Percentiles rank a stretch among this genome's conserved stretches.
These are phyloP conservation scores for Aspergillus clavatus DNA, from an alignment of 2,329 filamentous ascomycete species.

Conservation along the genomic window DNA sequence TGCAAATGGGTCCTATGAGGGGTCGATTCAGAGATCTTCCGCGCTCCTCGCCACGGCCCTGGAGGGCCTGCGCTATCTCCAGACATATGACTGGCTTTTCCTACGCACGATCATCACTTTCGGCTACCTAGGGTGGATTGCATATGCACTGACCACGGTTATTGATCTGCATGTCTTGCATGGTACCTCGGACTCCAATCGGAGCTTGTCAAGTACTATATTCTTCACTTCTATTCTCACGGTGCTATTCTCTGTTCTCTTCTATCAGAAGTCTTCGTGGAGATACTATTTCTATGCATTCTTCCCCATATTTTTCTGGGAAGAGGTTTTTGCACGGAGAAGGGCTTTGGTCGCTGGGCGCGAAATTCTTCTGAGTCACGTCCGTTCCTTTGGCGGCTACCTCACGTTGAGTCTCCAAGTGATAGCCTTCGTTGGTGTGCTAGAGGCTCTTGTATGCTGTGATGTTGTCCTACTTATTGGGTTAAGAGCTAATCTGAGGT, in stretches of 20 bases:
- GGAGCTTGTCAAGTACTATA: constrained; percentile 55
- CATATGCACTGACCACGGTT: constrained; percentile 83
- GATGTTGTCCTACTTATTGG: neutral
- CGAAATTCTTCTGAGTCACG: constrained; percentile 63
- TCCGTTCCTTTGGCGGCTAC: constrained; percentile 56
- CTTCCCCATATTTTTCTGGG: constrained; percentile 95
- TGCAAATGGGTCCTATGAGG: constrained; percentile 59
- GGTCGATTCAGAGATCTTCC: constrained; percentile 74
- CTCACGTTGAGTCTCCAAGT: constrained; percentile 60
- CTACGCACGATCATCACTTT: constrained; percentile 79
- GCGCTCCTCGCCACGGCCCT: constrained; percentile 72
- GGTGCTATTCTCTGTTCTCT: constrained; percentile 70
- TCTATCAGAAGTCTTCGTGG: constrained; percentile 70
- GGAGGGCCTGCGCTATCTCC: constrained; percentile 82
- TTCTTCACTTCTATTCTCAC: constrained; percentile 74
- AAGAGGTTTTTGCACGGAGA: constrained; percentile 80
- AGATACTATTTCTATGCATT: constrained; percentile 89
- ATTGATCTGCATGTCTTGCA: constrained; percentile 83
- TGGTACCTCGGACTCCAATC: constrained; percentile 59
- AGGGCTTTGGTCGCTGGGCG: constrained; percentile 63
- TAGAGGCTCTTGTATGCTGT: constrained; percentile 67
- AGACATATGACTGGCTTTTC: constrained; percentile 99
- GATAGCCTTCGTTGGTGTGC: constrained; percentile 64
- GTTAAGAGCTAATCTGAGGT: constrained; percentile 1
- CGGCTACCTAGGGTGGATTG: constrained; percentile 94